These are phyloP conservation scores for Hygrocybe punicea DNA, from an alignment of 768 basidiomycete species.

Conservation along the genomic window DNA sequence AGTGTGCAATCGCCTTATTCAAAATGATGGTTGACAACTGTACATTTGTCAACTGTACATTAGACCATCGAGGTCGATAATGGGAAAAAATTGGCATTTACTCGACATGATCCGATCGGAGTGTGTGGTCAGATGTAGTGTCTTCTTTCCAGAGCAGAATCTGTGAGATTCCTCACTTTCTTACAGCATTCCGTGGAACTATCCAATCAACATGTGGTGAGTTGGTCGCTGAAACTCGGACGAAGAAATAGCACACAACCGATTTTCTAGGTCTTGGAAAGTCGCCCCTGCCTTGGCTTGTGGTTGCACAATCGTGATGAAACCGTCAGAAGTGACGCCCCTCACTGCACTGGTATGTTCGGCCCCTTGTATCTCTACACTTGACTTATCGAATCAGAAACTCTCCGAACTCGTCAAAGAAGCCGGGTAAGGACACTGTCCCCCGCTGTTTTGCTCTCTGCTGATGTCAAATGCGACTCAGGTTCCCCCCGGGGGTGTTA, in stretches of 20 bases:
- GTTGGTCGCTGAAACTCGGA: conserved; percentile 10
- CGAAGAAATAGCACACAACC: conserved; percentile 4
- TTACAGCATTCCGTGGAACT: conserved; percentile 86
- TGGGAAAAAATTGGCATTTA: conserved; percentile 78
- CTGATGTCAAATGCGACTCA: conserved; percentile 26
- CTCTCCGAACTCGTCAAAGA: conserved; percentile 76
- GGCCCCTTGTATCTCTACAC: conserved; percentile 1
- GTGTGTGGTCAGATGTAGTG: conserved; percentile 89
- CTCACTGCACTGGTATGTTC: conserved; percentile 69
- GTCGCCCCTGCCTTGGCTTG: conserved; percentile 87
- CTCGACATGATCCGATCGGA: conserved; percentile 87
- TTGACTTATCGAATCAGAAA: conserved; percentile 48
- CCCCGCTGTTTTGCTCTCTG: conserved; percentile 8
- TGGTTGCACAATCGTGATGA: conserved; percentile 93
- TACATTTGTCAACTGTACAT: not conserved
- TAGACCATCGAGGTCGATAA: conserved; percentile 80
- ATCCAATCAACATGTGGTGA: conserved; percentile 83
- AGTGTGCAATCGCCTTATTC: conserved; percentile 15
- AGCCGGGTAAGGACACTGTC: conserved; percentile 59
- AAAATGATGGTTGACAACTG: not conserved
- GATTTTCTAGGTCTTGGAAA: conserved; percentile 70
- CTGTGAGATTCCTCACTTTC: conserved; percentile 1
- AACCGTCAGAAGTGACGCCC: conserved; percentile 85
- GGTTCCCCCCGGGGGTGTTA: conserved; percentile 87
- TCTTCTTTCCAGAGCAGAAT: not conserved